phyloP scores from a whole-genome alignment of 148 eudicot genomes.

The Spergularia bocconei region DNA sequence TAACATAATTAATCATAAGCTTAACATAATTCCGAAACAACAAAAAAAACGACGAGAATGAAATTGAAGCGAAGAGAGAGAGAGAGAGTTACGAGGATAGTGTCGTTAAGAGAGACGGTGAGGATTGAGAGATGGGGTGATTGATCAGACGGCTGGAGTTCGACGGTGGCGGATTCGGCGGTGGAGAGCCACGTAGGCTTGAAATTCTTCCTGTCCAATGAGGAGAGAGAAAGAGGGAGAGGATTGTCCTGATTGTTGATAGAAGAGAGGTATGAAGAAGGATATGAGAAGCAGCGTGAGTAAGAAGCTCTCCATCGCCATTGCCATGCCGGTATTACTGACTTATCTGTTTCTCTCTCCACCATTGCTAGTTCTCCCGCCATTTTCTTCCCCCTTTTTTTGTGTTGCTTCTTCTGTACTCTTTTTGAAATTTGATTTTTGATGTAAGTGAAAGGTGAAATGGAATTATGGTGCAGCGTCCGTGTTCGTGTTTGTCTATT shows the following conservation, averaged over 20 bases:
- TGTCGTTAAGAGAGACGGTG: slow-evolving; percentile 35
- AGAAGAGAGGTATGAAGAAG: slow-evolving; percentile 21
- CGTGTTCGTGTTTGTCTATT: too few species aligned
- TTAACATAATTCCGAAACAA: not conserved
- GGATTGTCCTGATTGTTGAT: not conserved
- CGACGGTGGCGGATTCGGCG: slow-evolving; percentile 27
- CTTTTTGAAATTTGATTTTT: not conserved
- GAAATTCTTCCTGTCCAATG: slow-evolving; percentile 3
- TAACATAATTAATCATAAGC: not conserved
- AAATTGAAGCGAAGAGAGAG: not conserved
- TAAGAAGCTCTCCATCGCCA: slow-evolving; percentile 46
- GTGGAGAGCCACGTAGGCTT: slow-evolving; percentile 49
- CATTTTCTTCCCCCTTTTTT: slow-evolving; percentile 33
- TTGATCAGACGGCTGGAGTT: slow-evolving; percentile 36
- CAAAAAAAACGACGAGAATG: not conserved
- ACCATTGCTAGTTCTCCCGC: slow-evolving; percentile 41
- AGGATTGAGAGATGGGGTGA: slow-evolving; percentile 25
- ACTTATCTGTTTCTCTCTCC: slow-evolving; percentile 7
- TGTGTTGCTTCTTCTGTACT: not conserved
- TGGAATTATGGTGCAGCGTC: too few species aligned
- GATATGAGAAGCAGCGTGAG: slow-evolving; percentile 49
- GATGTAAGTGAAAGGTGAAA: not conserved
- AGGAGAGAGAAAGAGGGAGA: slow-evolving; percentile 21
- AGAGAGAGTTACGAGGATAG: slow-evolving; percentile 38
- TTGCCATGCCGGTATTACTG: not conserved